phyloP scores from a whole-genome alignment of 116 monocot species.

The Iris pallida region DNA sequence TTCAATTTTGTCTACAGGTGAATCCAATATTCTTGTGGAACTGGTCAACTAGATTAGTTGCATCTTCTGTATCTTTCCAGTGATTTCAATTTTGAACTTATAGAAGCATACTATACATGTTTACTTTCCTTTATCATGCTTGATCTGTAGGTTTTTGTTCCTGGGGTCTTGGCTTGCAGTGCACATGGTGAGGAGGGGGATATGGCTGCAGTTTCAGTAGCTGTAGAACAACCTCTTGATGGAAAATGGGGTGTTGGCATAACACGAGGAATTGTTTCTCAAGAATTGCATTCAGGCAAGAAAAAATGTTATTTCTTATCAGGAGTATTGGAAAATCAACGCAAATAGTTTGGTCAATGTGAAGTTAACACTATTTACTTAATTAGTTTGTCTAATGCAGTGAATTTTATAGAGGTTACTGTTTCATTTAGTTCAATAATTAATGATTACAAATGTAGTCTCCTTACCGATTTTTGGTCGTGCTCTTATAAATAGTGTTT shows the following conservation, averaged over 20 bases:
- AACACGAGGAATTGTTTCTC: constrained; percentile 79
- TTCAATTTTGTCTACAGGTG: too few relatives aligned
- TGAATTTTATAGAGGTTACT: too few relatives aligned
- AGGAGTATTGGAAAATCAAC: not conserved
- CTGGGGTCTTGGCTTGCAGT: constrained; percentile 98
- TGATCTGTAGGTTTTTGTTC: constrained; percentile 77
- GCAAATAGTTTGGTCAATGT: too few relatives aligned
- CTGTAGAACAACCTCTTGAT: constrained; percentile 68
- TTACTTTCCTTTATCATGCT: not conserved
- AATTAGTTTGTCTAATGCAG: too few relatives aligned
- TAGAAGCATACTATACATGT: not conserved
- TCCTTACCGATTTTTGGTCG: too few relatives aligned
- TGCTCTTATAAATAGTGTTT: too few relatives aligned
- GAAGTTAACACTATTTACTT: too few relatives aligned
- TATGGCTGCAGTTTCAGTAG: constrained; percentile 80
- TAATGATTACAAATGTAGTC: too few relatives aligned
- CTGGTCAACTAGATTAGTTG: too few relatives aligned
- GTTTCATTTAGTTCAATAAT: too few relatives aligned
- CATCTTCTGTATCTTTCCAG: too few relatives aligned
- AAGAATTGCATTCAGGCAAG: constrained; percentile 68
- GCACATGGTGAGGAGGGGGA: constrained; percentile 95
- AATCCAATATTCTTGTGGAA: too few relatives aligned
- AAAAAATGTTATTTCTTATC: not conserved
- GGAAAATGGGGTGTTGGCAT: constrained; percentile 74
- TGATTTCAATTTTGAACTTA: not conserved